Evolutionary conservation across 306 rosid genomes (phyloP).

Genomic region (Lagenaria siceraria): DNA sequence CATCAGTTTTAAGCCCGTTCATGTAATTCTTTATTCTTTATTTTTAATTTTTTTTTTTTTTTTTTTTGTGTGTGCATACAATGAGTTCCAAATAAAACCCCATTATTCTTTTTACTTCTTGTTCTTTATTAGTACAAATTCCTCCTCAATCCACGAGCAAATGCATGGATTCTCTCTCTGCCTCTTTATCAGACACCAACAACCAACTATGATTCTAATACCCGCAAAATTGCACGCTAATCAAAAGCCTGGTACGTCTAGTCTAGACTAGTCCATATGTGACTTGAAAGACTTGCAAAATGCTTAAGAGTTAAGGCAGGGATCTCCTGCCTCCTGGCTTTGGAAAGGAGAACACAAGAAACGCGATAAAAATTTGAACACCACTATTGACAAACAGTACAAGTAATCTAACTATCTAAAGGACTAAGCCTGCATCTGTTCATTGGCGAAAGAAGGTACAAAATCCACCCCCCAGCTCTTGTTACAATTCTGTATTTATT

Average conservation of each 20-base stretch:
- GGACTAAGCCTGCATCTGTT: neutral
- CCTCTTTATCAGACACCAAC: neutral
- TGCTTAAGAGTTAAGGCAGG: neutral
- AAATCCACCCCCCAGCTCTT: neutral
- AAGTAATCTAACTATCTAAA: neutral
- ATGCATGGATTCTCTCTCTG: neutral
- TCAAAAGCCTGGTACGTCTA: neutral
- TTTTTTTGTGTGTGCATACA: too few species aligned
- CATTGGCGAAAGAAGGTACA: neutral
- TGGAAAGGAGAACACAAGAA: neutral
- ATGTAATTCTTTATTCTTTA: neutral
- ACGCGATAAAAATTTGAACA: neutral
- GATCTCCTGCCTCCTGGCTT: neutral
- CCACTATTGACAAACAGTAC: neutral
- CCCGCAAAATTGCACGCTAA: neutral
- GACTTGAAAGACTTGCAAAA: neutral
- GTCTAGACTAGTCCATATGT: neutral
- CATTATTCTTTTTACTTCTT: neutral
- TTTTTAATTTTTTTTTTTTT: neutral
- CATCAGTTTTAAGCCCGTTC: neutral
- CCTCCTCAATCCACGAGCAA: neutral
- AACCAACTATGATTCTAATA: neutral
- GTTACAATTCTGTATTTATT: neutral
- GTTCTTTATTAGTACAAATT: neutral
- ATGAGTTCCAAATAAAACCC: neutral